These are phyloP conservation scores for Candida sp. DNA, from an alignment of 1,139 yeast genomes.

Conservation along the genomic window DNA sequence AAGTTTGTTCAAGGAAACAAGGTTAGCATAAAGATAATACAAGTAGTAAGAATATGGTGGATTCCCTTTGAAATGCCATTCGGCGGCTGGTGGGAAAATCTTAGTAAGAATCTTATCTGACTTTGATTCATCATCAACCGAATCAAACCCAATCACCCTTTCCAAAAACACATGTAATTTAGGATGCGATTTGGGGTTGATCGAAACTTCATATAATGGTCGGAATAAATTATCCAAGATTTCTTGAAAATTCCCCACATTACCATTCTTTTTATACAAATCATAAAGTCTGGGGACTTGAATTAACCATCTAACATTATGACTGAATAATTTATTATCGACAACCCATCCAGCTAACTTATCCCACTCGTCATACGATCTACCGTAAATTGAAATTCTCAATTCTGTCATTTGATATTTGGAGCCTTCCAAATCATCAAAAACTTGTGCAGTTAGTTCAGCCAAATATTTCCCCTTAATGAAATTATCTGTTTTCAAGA, in stretches of 20 bases:
- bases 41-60: slow-evolving; percentile 98
- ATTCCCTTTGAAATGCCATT: slow-evolving; percentile 75
- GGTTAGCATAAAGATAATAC: slow-evolving; percentile 82
- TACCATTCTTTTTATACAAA: slow-evolving; percentile 74
- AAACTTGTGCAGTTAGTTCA: slow-evolving; percentile 89
- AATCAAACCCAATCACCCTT: slow-evolving; percentile 95
- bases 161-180: slow-evolving; percentile 84
- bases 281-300: slow-evolving; percentile 95
- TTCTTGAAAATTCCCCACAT: slow-evolving; percentile 71
- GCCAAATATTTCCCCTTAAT: slow-evolving; percentile 88
- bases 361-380: slow-evolving; percentile 91
- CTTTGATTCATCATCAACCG: slow-evolving; percentile 98
- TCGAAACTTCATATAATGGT: slow-evolving; percentile 91
- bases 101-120: slow-evolving; percentile 71
- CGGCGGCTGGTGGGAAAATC: slow-evolving; percentile 77
- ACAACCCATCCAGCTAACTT: slow-evolving; percentile 93
- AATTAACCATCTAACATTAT: slow-evolving; percentile 94
- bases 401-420: slow-evolving; percentile 98
- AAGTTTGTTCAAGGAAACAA: slow-evolving; percentile 82
- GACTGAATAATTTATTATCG: slow-evolving; percentile 87
- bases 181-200: slow-evolving; percentile 82
- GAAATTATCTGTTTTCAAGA: slow-evolving; percentile 91
- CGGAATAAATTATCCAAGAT: slow-evolving; percentile 73
- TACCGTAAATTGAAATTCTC: slow-evolving; percentile 91
- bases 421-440: slow-evolving; percentile 88